Conservation (phyloP, 1,284 basidiomycete species). For the Heterobasidion annosum region DNA sequence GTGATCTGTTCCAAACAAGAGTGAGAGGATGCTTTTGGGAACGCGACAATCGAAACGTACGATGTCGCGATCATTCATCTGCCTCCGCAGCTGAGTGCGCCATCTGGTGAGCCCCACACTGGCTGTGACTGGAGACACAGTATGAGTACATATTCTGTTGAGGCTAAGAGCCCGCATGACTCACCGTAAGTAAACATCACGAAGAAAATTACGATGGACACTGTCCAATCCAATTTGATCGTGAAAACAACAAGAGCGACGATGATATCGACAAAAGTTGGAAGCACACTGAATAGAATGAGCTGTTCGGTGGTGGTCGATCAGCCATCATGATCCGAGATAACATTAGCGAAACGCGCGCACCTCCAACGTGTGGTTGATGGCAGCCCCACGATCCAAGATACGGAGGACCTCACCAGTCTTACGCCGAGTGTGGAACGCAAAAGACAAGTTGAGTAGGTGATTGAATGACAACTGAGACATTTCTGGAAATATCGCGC, state of each 20-base stretch:
- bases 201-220: slow-evolving; percentile 63
- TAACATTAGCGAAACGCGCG: not conserved
- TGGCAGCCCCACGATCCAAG: slow-evolving; percentile 52
- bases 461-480: slow-evolving; percentile 74
- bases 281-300: slow-evolving; percentile 72
- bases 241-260: slow-evolving; percentile 62
- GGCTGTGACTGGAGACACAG: slow-evolving; percentile 35
- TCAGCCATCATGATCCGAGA: not conserved
- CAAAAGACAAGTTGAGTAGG: slow-evolving; percentile 72
- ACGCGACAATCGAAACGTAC: slow-evolving; percentile 18
- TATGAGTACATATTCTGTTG: slow-evolving; percentile 1
- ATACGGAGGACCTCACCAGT: slow-evolving; percentile 62
- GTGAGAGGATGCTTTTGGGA: not conserved
- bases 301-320: slow-evolving; percentile 26
- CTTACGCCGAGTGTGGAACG: slow-evolving; percentile 74
- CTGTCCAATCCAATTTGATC: slow-evolving; percentile 56
- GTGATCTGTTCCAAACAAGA: slow-evolving; percentile 33
- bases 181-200: slow-evolving; percentile 72
- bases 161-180: slow-evolving; percentile 14
- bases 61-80: slow-evolving; percentile 73
- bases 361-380: slow-evolving; percentile 37
- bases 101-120: slow-evolving; percentile 63
- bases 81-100: slow-evolving; percentile 61
- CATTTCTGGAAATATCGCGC: slow-evolving; percentile 44
- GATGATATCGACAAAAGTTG: slow-evolving; percentile 72